Base-by-base conservation (phyloP, 2,329 filamentous ascomycete species). In the Chalara sp. region DNA sequence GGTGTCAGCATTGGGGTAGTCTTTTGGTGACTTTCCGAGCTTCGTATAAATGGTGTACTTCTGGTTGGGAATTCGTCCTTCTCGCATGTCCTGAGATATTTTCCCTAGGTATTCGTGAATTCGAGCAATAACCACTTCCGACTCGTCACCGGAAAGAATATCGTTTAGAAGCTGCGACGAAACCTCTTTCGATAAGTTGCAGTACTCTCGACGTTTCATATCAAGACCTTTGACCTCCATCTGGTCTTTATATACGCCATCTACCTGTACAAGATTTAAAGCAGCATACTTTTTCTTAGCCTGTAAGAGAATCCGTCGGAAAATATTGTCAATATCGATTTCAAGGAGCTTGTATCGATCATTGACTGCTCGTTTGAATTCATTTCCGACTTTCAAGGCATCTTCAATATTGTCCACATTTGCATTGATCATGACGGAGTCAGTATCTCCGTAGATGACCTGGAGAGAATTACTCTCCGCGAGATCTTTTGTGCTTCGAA, bases 241-340 rank as follows among this genome's bases (percentile, higher is more conserved):
- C 72, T 95, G 92, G 67, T 97, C 92, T 43, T 92, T 76, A 64
- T 85, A 95, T 67, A 92, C 95, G 60, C 90, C 91, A 62, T 95
- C 87, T 28, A 87, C 78, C 62, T 96, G 88, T 6, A 93, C 82
- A 67, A 97, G 82, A 67, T 95, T 97, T 69, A 99, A 87, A 40
- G 93, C 93, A 6, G 93, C 93, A 68, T 99, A 99, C 75, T 99
- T 99, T 76, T 99, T 99, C 79, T 99, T 99, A 32, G 93, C 92
- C 65, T 97, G 93, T 11, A 99, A 76, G 39, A 99, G 73, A 50
- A 99, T 87, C 32, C 93, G 86, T 44, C 92, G 83, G 77, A 99
- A 99, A 54, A 97, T 80, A 63, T 97, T 96, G 70, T 99, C 93
- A 58, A 99, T 96, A 64, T 99, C 93, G 57, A 99, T 99, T 67